A percentile compares a stretch with the other conserved stretches of the same genome.
These are phyloP conservation scores for Plasmodium coatneyi DNA, from an alignment of 169 alveolate genomes.

Conservation along the genomic window DNA sequence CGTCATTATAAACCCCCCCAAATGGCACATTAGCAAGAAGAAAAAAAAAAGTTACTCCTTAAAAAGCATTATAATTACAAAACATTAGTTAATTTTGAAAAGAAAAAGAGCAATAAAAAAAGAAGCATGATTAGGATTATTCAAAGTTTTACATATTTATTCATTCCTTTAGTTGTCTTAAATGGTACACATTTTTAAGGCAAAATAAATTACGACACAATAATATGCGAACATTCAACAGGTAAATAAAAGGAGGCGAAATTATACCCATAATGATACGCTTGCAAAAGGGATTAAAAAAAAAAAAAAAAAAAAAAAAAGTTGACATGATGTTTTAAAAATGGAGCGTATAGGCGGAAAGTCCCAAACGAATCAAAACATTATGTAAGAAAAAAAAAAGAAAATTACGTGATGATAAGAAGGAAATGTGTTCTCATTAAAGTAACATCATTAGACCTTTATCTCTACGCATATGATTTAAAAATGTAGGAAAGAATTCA, in stretches of 20 bases:
- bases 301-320: conserved; percentile 20
- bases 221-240: neutral
- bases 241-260: conserved; percentile 8
- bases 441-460: neutral
- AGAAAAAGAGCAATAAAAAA: neutral
- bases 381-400: neutral
- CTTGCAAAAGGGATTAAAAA: neutral
- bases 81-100: neutral
- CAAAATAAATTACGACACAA: neutral
- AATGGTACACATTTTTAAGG: neutral
- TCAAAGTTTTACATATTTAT: neutral
- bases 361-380: neutral
- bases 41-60: neutral
- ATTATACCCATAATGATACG: neutral
- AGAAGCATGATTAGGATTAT: neutral
- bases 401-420: neutral
- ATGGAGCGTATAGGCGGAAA: neutral
- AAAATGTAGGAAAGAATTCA: neutral
- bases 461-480: neutral
- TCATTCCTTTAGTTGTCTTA: conserved; percentile 20
- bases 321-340: neutral
- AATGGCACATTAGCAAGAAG: neutral
- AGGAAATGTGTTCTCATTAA: neutral
- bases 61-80: neutral
- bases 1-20: neutral